Conservation (phyloP, 768 basidiomycete species). For the Calocera cornea region DNA sequence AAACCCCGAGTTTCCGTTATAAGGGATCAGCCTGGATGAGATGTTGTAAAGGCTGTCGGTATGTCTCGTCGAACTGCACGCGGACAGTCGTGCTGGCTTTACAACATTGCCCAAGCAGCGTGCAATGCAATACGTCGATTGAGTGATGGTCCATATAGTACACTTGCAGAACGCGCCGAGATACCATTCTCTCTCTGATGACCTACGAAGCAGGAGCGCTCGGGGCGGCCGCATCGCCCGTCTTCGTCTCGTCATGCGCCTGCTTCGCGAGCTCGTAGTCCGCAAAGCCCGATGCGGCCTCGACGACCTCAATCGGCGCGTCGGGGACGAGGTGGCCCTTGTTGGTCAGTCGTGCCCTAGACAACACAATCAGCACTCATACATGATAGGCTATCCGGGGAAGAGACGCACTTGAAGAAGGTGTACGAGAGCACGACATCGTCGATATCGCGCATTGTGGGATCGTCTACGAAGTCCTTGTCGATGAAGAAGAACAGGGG, state of each 20-base stretch:
- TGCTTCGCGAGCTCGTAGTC: constrained; percentile 23
- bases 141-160: not conserved
- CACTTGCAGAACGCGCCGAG: not conserved
- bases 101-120: too few relatives aligned
- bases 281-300: constrained; percentile 56
- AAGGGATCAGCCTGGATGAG: too few relatives aligned
- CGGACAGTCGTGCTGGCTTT: too few relatives aligned
- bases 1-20: too few relatives aligned
- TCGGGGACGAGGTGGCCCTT: constrained; percentile 85
- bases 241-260: not conserved
- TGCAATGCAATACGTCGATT: not conserved
- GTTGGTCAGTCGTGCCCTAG: constrained; percentile 71
- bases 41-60: too few relatives aligned
- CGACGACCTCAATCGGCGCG: constrained; percentile 63
- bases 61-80: too few relatives aligned
- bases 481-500: constrained; percentile 98
- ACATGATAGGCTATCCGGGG: not conserved
- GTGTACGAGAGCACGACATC: constrained; percentile 93
- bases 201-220: too few relatives aligned
- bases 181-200: not conserved
- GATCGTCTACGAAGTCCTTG: constrained; percentile 90
- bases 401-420: constrained; percentile 68
- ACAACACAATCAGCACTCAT: not conserved
- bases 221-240: not conserved
- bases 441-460: constrained; percentile 69